phyloP scores from a whole-genome alignment of 2,329 filamentous ascomycete species.

The Apiospora sp. region DNA sequence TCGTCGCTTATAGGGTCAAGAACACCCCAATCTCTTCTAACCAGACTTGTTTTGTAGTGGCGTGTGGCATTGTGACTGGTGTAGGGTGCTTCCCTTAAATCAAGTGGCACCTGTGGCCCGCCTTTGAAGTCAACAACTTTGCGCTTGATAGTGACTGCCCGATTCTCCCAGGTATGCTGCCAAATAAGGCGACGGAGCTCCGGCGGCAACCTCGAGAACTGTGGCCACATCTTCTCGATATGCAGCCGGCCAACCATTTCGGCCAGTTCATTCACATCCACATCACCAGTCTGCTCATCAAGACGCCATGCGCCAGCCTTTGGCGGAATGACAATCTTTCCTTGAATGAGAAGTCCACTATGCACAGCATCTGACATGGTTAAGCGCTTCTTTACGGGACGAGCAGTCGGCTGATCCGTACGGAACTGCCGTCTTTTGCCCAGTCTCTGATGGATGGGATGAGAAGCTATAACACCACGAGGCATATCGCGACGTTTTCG shows the following conservation, averaged over 20 bases:
- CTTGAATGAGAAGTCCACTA: not conserved
- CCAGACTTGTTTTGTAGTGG: not conserved
- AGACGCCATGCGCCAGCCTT: not conserved
- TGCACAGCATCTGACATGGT: not conserved
- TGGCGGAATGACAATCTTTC: not conserved
- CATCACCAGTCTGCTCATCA: not conserved
- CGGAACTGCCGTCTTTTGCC: not conserved
- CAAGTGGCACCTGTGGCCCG: not conserved
- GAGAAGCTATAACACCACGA: no score
- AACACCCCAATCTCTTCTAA: not conserved
- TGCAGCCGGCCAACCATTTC: not conserved
- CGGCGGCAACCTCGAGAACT: slow-evolving; percentile 28
- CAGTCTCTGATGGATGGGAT: not conserved
- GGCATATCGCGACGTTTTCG: not conserved
- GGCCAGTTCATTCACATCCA: not conserved
- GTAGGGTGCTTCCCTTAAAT: not conserved
- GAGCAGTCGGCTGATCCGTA: not conserved
- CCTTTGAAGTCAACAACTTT: not conserved
- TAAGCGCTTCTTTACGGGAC: not conserved
- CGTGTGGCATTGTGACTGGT: not conserved
- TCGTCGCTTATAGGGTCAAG: not conserved
- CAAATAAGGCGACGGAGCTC: slow-evolving; percentile 31
- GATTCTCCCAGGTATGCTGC: slow-evolving; percentile 30
- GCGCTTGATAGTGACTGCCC: slow-evolving; percentile 22
- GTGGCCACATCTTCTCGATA: slow-evolving; percentile 10